phyloP scores from a whole-genome alignment of 1,284 basidiomycete genomes.

The Rhodofomes roseus region DNA sequence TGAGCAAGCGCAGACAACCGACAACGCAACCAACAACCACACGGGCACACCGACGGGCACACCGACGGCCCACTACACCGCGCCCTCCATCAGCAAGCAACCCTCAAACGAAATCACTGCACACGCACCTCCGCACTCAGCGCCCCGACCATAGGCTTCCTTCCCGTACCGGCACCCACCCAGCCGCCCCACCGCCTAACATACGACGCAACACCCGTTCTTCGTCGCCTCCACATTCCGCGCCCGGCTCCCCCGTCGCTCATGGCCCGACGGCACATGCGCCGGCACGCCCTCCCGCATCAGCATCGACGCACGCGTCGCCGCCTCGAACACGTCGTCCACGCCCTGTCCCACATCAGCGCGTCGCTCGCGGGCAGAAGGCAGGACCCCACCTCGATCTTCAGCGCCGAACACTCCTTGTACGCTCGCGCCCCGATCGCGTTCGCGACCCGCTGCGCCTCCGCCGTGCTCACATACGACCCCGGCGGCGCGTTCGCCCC shows the following conservation, averaged over 20 bases:
- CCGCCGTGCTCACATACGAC: constrained; percentile 60
- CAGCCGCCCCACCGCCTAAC: constrained; percentile 18
- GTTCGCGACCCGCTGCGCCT: constrained; percentile 76
- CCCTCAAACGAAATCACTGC: too few relatives aligned
- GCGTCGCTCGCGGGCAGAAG: not conserved
- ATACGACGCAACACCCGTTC: constrained; percentile 36
- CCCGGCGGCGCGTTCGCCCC: constrained; percentile 8
- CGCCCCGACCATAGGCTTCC: too few relatives aligned
- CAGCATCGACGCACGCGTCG: constrained; percentile 90
- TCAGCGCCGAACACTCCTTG: constrained; percentile 90
- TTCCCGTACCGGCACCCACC: too few relatives aligned
- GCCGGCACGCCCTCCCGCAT: constrained; percentile 79
- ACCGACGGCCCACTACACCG: too few relatives aligned
- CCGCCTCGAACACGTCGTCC: constrained; percentile 93
- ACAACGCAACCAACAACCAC: too few relatives aligned
- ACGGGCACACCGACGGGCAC: too few relatives aligned
- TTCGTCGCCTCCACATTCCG: constrained; percentile 42
- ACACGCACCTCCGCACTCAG: too few relatives aligned
- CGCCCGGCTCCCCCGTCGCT: constrained; percentile 39
- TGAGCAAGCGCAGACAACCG: too few relatives aligned
- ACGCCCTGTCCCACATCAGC: constrained; percentile 51
- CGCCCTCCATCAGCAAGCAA: too few relatives aligned
- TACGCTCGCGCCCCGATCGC: constrained; percentile 87
- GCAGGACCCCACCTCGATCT: constrained; percentile 52
- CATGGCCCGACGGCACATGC: constrained; percentile 26